phyloP scores from a whole-genome alignment of 805 yeast genomes.

The Saccharomycopsis selenospora region DNA sequence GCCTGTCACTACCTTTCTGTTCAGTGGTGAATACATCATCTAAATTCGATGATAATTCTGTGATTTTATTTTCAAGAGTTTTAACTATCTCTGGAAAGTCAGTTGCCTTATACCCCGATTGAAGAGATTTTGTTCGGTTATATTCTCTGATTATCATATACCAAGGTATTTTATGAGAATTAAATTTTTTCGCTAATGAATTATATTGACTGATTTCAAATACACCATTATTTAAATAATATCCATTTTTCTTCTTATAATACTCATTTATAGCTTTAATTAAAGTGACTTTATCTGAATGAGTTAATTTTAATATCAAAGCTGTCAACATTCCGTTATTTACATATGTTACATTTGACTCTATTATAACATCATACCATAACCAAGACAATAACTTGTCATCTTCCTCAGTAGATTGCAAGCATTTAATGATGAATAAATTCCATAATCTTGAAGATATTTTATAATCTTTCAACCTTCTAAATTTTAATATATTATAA shows the following conservation, averaged over 20 bases:
- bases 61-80: neutral
- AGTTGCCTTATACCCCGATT: neutral
- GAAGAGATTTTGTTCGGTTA: neutral
- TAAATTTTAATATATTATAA: neutral
- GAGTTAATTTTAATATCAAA: neutral
- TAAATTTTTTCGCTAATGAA: neutral
- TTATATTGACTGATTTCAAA: neutral
- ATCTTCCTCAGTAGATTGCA: neutral
- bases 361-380: conserved; percentile 4
- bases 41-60: neutral
- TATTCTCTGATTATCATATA: conserved; percentile 1
- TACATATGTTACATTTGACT: conserved; percentile 2
- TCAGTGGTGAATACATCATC: neutral
- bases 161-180: conserved; percentile 1
- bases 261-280: neutral
- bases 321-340: conserved; percentile 7
- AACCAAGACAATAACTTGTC: conserved; percentile 7
- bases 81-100: conserved; percentile 3
- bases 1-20: neutral
- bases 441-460: conserved; percentile 15
- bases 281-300: neutral
- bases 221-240: no score
- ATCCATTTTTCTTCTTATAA: neutral
- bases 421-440: conserved; percentile 4
- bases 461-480: neutral